Base-by-base conservation (phyloP, 164 flowering plant species). In the Magnolia officinalis region DNA sequence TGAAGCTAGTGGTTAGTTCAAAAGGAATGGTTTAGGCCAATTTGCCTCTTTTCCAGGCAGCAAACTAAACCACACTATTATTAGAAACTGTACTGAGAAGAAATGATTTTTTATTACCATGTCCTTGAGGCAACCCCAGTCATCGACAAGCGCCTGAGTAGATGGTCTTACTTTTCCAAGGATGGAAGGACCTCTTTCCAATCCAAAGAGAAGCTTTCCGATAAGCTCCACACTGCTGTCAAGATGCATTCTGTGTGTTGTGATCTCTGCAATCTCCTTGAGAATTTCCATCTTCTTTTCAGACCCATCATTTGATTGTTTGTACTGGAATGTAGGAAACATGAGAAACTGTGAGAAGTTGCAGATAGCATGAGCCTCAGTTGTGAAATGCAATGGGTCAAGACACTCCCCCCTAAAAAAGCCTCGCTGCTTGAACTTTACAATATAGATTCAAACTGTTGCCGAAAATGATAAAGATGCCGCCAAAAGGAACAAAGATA, bases 41-140 rank as follows among this genome's bases (percentile, higher is more conserved):
- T 59, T 59, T 59, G 63, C 63, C 63, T 59, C 63, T 64, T 5
- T 18, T n/a, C 20, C 26, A 64, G 67, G 20, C 23, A 20, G 26
- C 67, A 64, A 64, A 64, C 19, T 29, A 16, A 29, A 69, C 71
- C 9, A 29, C 50, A 16, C 50, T 69, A 69, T 14, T 8, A 70
- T 4, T 50, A 49, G 6, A 9, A 70, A 70, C 23, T 8, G 8
- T n/a, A 49, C 7, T n/a, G 26, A 8, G n/a, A 50, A 70, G 6
- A 49, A 50, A 14, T 68, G 23, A 5, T 2, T 20, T 20, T 49
- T 18, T 13, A 18, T 79, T 86, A 93, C 99, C 95, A 81, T 87
- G 10, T 89, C 81, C 81, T 94, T 94, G 74, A 94, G 61, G 84
- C 99, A 96, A 65, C 71, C 79, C 99, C 98, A 94, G 70, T 92